phyloP scores from a whole-genome alignment of 1,284 basidiomycete species.

The Leccinum solheimii region DNA sequence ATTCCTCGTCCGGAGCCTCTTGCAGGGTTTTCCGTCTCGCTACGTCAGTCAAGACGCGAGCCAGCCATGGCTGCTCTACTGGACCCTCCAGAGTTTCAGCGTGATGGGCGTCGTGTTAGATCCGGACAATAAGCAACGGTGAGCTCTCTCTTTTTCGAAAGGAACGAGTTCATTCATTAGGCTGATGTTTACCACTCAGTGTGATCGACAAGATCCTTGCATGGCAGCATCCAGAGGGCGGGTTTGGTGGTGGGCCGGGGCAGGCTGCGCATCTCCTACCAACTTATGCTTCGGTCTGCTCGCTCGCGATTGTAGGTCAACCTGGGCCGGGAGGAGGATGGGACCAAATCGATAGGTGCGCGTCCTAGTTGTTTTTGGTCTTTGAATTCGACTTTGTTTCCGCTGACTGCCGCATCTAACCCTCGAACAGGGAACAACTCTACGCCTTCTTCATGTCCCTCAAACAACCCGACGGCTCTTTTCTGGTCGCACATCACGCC shows the following conservation, averaged over 20 bases:
- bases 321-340: conserved; percentile 77
- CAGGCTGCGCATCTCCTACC: conserved; percentile 89
- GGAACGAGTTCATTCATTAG: no score
- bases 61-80: conserved; percentile 90
- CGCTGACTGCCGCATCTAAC: background rate
- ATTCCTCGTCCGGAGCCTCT: conserved; percentile 65
- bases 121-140: conserved; percentile 72
- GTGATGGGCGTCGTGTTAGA: conserved; percentile 78
- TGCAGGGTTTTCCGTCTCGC: conserved; percentile 73
- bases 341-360: conserved; percentile 78
- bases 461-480: conserved; percentile 94
- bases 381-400: background rate
- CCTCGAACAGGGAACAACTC: conserved; percentile 56
- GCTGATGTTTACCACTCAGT: conserved; percentile 37
- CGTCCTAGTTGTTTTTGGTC: conserved; percentile 19
- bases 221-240: conserved; percentile 81
- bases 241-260: conserved; percentile 90
- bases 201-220: conserved; percentile 76
- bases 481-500: conserved; percentile 83
- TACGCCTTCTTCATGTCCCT: conserved; percentile 92
- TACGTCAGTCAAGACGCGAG: conserved; percentile 89
- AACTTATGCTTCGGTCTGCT: conserved; percentile 87
- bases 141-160: conserved; percentile 17
- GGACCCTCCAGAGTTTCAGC: conserved; percentile 83
- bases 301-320: conserved; percentile 81